phyloP scores from a whole-genome alignment of 441 rosid species.

The Arabidopsis lyrata region DNA sequence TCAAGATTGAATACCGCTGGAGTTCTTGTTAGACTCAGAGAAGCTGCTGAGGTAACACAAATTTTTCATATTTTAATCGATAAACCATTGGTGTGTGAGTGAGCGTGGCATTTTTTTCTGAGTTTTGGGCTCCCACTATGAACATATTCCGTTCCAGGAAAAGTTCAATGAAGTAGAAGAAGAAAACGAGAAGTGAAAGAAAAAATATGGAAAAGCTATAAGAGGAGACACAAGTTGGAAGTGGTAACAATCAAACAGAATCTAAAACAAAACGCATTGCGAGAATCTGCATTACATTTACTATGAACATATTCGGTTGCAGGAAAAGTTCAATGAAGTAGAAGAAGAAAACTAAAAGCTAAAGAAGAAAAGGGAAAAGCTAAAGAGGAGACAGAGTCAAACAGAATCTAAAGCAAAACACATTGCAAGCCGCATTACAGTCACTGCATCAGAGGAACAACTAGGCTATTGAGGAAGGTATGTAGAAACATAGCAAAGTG shows the following conservation, averaged over 20 bases:
- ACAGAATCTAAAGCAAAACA: no score
- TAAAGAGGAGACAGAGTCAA: no score
- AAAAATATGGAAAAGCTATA: constrained; percentile 74
- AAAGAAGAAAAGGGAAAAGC: no score
- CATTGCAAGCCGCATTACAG: no score
- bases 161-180: no score
- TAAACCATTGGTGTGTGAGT: background rate
- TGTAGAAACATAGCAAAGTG: no score
- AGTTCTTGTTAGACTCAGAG: constrained; percentile 87
- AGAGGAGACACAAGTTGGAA: constrained; percentile 93
- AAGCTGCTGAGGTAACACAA: constrained; percentile 81
- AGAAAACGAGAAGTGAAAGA: constrained; percentile 59
- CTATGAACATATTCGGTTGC: no score
- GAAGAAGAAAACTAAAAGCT: no score
- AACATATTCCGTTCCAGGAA: constrained; percentile 51
- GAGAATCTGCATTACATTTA: constrained; percentile 68
- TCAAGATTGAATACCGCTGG: constrained; percentile 88
- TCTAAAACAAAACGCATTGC: constrained; percentile 80
- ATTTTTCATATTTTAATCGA: background rate
- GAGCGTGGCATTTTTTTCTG: constrained; percentile 2
- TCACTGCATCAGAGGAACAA: no score
- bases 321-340: no score
- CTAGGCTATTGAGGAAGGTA: no score
- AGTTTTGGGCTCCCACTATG: constrained; percentile 9
- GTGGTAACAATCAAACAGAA: constrained; percentile 83